Evolutionary conservation across 2,329 filamentous ascomycete genomes (phyloP).

Genomic region (Daldinia sp.): DNA sequence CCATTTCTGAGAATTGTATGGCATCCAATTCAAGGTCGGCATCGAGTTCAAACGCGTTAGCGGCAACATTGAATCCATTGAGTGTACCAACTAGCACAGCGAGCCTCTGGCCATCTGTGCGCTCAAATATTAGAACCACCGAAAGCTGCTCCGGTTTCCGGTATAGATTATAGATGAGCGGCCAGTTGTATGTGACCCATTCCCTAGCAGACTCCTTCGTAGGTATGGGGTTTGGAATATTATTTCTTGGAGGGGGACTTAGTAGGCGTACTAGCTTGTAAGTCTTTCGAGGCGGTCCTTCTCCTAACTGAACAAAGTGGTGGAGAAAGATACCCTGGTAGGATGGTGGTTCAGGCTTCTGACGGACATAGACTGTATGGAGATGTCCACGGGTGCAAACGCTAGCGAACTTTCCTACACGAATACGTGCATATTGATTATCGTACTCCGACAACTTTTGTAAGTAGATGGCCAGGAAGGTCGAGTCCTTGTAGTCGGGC

Average conservation of each 20-base stretch:
- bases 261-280: not conserved
- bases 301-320: not conserved
- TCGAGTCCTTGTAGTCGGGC: conserved; percentile 47
- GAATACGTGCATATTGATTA: conserved; percentile 1
- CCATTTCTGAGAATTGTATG: conserved; percentile 1
- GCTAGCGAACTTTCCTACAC: not conserved
- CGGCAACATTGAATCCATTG: conserved; percentile 29
- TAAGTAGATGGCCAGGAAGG: conserved; percentile 51
- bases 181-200: not conserved
- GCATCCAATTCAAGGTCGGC: not conserved
- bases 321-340: not conserved
- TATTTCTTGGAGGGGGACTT: not conserved
- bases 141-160: not conserved
- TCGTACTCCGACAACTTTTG: conserved; percentile 42
- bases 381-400: not conserved
- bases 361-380: not conserved
- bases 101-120: not conserved
- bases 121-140: not conserved
- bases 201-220: not conserved
- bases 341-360: not conserved
- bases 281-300: not conserved
- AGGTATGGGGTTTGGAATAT: not conserved
- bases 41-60: conserved; percentile 6
- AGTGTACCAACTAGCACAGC: conserved; percentile 20
- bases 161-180: not conserved